phyloP scores from a whole-genome alignment of 148 eudicot species.

The Camellia japonica region DNA sequence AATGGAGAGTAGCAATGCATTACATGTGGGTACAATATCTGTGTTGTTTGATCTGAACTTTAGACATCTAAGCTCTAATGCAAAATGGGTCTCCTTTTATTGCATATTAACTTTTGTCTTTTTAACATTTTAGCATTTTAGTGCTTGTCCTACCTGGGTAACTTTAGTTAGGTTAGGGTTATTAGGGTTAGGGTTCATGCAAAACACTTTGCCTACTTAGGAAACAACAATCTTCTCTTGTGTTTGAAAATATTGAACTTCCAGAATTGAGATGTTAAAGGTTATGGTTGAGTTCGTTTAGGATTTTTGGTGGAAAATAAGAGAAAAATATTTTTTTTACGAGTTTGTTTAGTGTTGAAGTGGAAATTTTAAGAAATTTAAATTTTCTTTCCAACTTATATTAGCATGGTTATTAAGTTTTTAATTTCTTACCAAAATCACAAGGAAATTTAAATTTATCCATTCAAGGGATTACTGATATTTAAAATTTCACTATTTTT shows the following conservation, averaged over 20 bases:
- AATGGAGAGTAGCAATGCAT: neutral
- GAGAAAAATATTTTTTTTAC: too few species aligned
- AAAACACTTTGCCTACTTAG: neutral
- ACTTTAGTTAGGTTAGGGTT: neutral
- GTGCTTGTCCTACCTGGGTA: neutral
- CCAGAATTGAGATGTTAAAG: neutral
- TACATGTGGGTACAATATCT: neutral
- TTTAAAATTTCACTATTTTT: too few species aligned
- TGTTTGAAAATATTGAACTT: neutral
- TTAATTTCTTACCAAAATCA: too few species aligned
- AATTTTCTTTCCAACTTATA: too few species aligned
- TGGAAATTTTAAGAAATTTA: too few species aligned
- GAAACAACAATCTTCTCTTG: neutral
- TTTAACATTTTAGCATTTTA: neutral
- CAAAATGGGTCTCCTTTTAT: neutral
- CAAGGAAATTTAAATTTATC: too few species aligned
- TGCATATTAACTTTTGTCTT: neutral
- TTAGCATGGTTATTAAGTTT: too few species aligned
- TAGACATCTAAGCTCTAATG: neutral
- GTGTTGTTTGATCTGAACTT: neutral
- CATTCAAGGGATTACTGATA: too few species aligned
- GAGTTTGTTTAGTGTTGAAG: too few species aligned
- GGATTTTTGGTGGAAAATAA: too few species aligned
- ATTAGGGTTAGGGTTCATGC: conserved; percentile 12
- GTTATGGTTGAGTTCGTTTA: too few species aligned